These are phyloP conservation scores for Magnolia kwangsiensis DNA, from an alignment of 164 flowering plant species.

Conservation along the genomic window DNA sequence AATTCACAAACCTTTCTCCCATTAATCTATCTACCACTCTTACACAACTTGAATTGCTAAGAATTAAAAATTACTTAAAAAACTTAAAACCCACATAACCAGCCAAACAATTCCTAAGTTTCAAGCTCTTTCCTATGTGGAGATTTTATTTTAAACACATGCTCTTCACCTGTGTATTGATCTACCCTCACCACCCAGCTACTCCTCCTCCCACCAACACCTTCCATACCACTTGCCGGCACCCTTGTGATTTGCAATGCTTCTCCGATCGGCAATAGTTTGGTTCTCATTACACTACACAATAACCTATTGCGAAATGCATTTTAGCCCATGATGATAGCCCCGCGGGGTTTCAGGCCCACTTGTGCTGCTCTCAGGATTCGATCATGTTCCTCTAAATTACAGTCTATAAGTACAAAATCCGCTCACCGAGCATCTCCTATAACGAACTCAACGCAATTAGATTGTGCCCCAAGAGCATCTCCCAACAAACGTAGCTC, in stretches of 20 bases:
- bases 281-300: conserved; percentile 41
- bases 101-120: not conserved
- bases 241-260: conserved; percentile 59
- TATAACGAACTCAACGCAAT: conserved; percentile 46
- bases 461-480: conserved; percentile 31
- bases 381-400: conserved; percentile 45
- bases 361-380: conserved; percentile 34
- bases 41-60: not conserved
- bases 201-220: conserved; percentile 33
- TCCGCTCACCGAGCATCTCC: conserved; percentile 63
- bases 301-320: conserved; percentile 47
- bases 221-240: conserved; percentile 6
- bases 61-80: too few relatives aligned
- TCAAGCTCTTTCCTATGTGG: conserved; percentile 12
- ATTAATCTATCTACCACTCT: not conserved
- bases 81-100: not conserved
- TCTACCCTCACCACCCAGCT: conserved; percentile 73
- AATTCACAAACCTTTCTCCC: not conserved
- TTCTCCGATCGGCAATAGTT: conserved; percentile 71
- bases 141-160: conserved; percentile 60
- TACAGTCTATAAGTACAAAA: conserved; percentile 69
- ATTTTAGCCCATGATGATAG: conserved; percentile 54
- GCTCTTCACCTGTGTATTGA: conserved; percentile 79
- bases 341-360: conserved; percentile 21
- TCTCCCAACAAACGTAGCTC: conserved; percentile 33